phyloP scores from a whole-genome alignment of 495 filamentous ascomycete genomes.

The Haplographium delicatum region DNA sequence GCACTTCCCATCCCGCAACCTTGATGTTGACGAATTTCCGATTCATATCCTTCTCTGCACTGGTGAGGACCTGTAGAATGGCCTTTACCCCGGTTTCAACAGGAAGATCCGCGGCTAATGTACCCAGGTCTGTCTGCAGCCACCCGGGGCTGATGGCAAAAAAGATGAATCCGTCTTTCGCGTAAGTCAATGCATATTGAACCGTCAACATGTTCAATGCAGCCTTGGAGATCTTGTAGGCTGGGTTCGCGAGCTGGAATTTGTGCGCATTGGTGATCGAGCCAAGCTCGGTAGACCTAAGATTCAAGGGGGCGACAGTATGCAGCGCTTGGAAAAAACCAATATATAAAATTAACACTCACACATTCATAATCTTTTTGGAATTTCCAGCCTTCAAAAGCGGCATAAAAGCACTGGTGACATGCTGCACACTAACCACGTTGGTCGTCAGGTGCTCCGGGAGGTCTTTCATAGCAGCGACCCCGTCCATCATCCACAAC shows the following conservation, averaged over 20 bases:
- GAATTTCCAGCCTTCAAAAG: slow-evolving; percentile 37
- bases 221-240: slow-evolving; percentile 50
- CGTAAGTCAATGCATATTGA: slow-evolving; percentile 39
- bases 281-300: slow-evolving; percentile 36
- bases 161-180: slow-evolving; percentile 39
- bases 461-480: slow-evolving; percentile 29
- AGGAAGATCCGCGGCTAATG: slow-evolving; percentile 37
- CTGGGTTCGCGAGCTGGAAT: slow-evolving; percentile 28
- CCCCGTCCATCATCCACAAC: slow-evolving; percentile 11
- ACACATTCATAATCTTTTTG: slow-evolving; percentile 47
- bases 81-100: slow-evolving; percentile 39
- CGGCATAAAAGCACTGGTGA: slow-evolving; percentile 40
- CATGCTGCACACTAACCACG: slow-evolving; percentile 37
- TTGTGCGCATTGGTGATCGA: slow-evolving; percentile 31
- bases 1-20: slow-evolving; percentile 39
- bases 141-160: slow-evolving; percentile 45
- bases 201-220: slow-evolving; percentile 46
- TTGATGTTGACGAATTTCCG: slow-evolving; percentile 42
- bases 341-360: too few relatives aligned
- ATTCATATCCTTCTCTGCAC: slow-evolving; percentile 33
- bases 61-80: slow-evolving; percentile 39
- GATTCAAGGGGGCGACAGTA: too few relatives aligned
- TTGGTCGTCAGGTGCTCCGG: slow-evolving; percentile 39
- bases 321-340: too few relatives aligned
- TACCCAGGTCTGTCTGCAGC: slow-evolving; percentile 45